Evolutionary conservation across 1,284 basidiomycete species (phyloP), one percentile per base, ranked within the genome.

Genomic region (Pseudozyma sp.): DNA sequence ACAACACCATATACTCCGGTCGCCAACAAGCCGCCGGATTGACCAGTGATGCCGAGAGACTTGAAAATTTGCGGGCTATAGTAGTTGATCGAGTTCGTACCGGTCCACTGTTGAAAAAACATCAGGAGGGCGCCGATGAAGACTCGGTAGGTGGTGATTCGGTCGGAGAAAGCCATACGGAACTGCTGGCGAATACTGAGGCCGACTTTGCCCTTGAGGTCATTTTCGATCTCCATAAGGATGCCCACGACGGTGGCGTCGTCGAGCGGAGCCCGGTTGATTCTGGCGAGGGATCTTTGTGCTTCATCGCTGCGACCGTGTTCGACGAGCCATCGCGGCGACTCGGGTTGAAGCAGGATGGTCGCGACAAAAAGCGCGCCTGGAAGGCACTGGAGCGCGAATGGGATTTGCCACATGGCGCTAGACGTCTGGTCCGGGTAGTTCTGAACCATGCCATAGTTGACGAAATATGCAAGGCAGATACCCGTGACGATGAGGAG

Each of bases 91-190:
- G 29, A 24, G 19, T 75, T 75, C 0, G 71, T 78, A 19, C 78
- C 79, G 0, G 78, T 77, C 60, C 50, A 72, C 50, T 81, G 79
- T 35, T 81, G 78, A 40, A 73, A 77, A 33, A 72, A 68, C 78
- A 79, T 80, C 8, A 81, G 55, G 30, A 78, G 54, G 29, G 66
- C 68, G 4, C 77, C 78, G 49, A 68, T 64, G 13, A 77, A 78
- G 65, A 76, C 78, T 43, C 81, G 70, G 59, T 75, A 86, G 84
- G 48, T 86, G 71, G 54, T 83, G 66, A 74, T 83, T 56, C 69
- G 81, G 82, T 67, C 85, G 80, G 81, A 84, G 75, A 46, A 85
- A 84, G 75, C 85, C 82, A 77, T 83, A 84, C n/a, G 84, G 74
- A 76, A 85, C 85, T 80, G 86, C 85, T 79, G 65, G 5, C 11